phyloP scores from a whole-genome alignment of 176 grass and related monocot species.

The Aegilops umbellulata region DNA sequence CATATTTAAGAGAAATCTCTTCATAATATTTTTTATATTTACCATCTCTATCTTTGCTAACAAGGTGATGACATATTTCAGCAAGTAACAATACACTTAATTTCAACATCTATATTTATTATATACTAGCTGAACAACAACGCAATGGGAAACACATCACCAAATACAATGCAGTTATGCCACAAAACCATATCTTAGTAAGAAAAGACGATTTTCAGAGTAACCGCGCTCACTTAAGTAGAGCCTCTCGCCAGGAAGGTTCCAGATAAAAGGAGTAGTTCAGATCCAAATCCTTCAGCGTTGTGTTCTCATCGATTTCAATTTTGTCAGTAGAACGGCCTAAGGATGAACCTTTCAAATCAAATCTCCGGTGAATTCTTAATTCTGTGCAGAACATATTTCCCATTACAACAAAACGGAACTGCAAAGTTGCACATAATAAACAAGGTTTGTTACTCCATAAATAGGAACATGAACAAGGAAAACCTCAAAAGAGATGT shows the following conservation, averaged over 20 bases:
- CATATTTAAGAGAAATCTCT: neutral
- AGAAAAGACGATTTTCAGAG: neutral
- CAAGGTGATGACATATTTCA: neutral
- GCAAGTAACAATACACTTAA: neutral
- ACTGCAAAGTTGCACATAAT: constrained; percentile 59
- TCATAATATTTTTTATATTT: neutral
- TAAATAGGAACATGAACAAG: neutral
- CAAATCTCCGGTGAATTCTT: constrained; percentile 92
- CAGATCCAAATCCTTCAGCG: constrained; percentile 97
- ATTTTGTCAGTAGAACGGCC: constrained; percentile 91
- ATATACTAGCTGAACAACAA: neutral
- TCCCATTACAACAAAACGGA: constrained; percentile 98
- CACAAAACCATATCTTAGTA: constrained; percentile 14
- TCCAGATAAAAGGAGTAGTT: constrained; percentile 96
- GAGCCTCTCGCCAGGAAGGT: constrained; percentile 92
- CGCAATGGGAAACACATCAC: neutral
- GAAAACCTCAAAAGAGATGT: constrained; percentile 14
- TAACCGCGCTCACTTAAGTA: constrained; percentile 69
- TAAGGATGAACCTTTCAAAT: constrained; percentile 96
- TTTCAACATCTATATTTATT: neutral
- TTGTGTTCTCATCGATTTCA: constrained; percentile 98
- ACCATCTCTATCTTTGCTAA: neutral
- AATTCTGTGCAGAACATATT: constrained; percentile 99
- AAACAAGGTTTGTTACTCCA: constrained; percentile 24
- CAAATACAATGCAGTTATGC: neutral